These are phyloP conservation scores for Chloromonas sp. DNA, from an alignment of 163 green algal species.

Conservation along the genomic window DNA sequence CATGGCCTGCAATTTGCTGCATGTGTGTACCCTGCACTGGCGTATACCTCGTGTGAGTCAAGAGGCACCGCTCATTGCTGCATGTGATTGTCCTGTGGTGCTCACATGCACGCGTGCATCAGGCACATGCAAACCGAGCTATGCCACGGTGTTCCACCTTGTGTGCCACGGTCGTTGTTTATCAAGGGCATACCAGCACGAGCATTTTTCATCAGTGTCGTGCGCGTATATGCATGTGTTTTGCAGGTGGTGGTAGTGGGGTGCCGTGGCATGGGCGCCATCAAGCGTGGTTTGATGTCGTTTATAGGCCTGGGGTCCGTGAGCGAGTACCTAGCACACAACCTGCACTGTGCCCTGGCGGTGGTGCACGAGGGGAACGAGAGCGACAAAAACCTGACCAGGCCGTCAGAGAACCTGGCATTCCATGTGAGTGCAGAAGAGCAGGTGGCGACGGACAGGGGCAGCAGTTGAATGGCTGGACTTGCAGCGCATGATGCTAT, in stretches of 20 bases:
- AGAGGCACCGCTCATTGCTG: too few relatives aligned
- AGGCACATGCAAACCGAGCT: background rate
- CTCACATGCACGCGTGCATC: background rate
- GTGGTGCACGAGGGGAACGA: constrained; percentile 11
- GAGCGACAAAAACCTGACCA: background rate
- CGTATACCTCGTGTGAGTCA: background rate
- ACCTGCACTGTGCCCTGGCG: constrained; percentile 25
- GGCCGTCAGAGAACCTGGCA: background rate
- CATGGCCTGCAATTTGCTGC: background rate
- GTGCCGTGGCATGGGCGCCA: constrained; percentile 43
- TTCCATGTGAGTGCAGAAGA: background rate
- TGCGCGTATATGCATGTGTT: background rate
- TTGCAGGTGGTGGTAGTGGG: constrained; percentile 40
- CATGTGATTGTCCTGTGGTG: background rate
- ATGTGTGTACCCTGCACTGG: background rate
- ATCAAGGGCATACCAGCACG: background rate
- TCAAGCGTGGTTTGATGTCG: constrained; percentile 34
- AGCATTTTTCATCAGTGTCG: background rate
- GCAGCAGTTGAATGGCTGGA: too few relatives aligned
- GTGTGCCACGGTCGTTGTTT: background rate
- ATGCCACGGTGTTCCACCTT: background rate
- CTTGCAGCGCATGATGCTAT: too few relatives aligned
- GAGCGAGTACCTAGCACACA: constrained; percentile 35
- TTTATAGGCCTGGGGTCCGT: constrained; percentile 48
- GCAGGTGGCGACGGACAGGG: too few relatives aligned